Evolutionary conservation across 352 stramenopile genomes (phyloP).

Genomic region (Plasmopara muralis): DNA sequence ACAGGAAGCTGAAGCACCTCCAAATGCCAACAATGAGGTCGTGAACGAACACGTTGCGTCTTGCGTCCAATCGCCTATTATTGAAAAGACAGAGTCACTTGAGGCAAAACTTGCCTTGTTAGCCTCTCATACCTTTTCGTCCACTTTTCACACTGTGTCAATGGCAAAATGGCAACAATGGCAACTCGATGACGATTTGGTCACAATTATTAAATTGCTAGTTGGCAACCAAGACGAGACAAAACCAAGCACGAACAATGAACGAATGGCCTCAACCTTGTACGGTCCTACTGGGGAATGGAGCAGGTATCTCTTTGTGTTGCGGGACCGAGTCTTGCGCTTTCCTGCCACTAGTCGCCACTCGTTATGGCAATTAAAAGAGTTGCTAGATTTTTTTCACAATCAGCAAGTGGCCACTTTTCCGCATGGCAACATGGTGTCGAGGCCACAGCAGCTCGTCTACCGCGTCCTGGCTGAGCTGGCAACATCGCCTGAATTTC

Average conservation of each 20-base stretch:
- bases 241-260: background rate
- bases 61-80: too few species aligned
- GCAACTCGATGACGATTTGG: conserved; percentile 31
- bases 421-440: conserved; percentile 1
- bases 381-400: conserved; percentile 28
- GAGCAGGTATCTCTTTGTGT: conserved; percentile 50
- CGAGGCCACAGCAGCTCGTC: conserved; percentile 27
- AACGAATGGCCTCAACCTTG: conserved; percentile 6
- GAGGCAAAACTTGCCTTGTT: conserved; percentile 38
- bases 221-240: conserved; percentile 14
- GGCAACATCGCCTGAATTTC: conserved; percentile 46
- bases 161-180: conserved; percentile 45
- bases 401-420: conserved; percentile 3
- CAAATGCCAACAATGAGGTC: too few species aligned
- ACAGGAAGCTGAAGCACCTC: too few species aligned
- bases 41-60: too few species aligned
- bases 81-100: background rate
- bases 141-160: conserved; percentile 37
- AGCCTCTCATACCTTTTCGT: conserved; percentile 37
- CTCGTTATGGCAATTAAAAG: conserved; percentile 28
- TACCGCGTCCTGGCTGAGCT: conserved; percentile 51
- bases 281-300: conserved; percentile 39
- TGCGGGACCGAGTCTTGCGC: conserved; percentile 44
- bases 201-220: conserved; percentile 22
- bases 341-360: conserved; percentile 25